Percentiles rank a stretch among this genome's conserved stretches.
phyloP scores from a whole-genome alignment of 208 protist species.

The Sergeia podlipaevii region DNA sequence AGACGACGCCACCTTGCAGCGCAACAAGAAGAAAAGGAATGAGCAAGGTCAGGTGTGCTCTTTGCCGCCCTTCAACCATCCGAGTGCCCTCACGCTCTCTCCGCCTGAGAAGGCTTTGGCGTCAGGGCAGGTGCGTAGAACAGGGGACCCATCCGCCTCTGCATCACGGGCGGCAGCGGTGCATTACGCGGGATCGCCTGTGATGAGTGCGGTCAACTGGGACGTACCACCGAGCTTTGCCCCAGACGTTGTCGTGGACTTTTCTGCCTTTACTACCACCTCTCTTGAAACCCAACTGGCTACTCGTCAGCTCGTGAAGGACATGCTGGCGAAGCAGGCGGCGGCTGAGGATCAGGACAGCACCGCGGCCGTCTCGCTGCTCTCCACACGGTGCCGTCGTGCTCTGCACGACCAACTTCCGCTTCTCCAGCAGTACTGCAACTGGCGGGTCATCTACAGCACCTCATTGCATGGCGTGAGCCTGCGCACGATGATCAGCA shows the following conservation, averaged over 20 bases:
- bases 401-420: conserved; percentile 62
- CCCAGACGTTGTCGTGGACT: conserved; percentile 49
- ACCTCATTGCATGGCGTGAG: conserved; percentile 62
- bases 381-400: conserved; percentile 34
- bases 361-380: conserved; percentile 25
- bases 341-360: too few species aligned
- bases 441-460: conserved; percentile 76
- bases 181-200: neutral
- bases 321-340: conserved; percentile 18
- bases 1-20: neutral
- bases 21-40: conserved; percentile 4
- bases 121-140: neutral
- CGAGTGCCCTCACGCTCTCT: too few species aligned
- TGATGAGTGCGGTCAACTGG: conserved; percentile 16
- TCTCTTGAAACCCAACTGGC: conserved; percentile 46
- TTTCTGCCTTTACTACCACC: conserved; percentile 57
- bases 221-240: conserved; percentile 30
- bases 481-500: conserved; percentile 37
- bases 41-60: too few species aligned
- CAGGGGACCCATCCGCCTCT: neutral
- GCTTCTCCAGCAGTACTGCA: conserved; percentile 46
- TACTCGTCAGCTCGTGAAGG: conserved; percentile 29
- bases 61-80: too few species aligned
- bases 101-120: too few species aligned
- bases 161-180: neutral